Base-by-base conservation (phyloP, 2,329 filamentous ascomycete genomes). In the Triangularia setosa region DNA sequence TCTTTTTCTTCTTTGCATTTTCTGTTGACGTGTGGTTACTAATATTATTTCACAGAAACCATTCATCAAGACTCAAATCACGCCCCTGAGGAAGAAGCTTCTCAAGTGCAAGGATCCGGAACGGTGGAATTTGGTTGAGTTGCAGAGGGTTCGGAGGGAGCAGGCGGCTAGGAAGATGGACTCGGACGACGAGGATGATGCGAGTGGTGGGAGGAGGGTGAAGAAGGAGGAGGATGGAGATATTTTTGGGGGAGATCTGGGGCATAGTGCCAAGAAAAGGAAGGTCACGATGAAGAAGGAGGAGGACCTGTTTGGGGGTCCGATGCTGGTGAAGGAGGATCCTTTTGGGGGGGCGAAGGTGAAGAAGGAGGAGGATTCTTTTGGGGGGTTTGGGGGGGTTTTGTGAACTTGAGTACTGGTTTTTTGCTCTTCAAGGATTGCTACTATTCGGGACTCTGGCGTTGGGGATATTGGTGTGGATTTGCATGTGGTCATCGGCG, bases 61-160 rank as follows among this genome's bases (percentile, higher is more conserved):
- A 16, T 70, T 69, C 21, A 72, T 68, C 66, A 72, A 67, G 81
- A 79, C 76, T 76, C 67, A 84, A 81, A 63, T 78, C 74, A 63
- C 76, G 75, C 69, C 79, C 60, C 76, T 83, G 24, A 81, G 87
- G 69, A 85, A 84, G 52, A 93, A 92, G 73, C 79, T 93, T n/a
- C 86, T 85, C 65, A 85, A 83, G 70, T 93, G 90, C 70, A 82
- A 88, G 64, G 90, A 94, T 71, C 90, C 90, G 0, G 88, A 91
- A 69, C 86, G 90, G 63, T 86, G 84, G 53, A 89, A 93, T 74
- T 76, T 93, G 3, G 87, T 92, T 18, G 87, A 87, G 57, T 77
- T 90, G 59, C 88, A 91, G 71, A 83, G 84, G 67, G 85, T 86
- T 21, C 83, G 88, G 70, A 86, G 86, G 57, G 84, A 87, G 70